Percentiles rank a stretch among this genome's conserved stretches.
Evolutionary conservation across 139 green algal species (phyloP).

Genomic region (Gonium pectorale): DNA sequence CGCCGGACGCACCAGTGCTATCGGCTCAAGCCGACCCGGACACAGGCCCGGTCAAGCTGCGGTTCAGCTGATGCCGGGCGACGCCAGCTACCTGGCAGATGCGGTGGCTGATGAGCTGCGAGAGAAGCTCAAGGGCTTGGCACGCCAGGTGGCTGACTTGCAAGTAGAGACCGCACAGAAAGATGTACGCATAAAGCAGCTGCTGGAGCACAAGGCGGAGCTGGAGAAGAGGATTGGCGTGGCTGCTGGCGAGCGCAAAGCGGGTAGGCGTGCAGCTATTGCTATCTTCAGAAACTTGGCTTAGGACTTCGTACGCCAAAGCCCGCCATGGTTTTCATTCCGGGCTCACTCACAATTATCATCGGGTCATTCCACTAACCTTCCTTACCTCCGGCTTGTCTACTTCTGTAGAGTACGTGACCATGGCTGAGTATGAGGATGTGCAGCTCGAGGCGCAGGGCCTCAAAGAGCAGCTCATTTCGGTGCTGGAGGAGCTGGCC

Average conservation of each 20-base stretch:
- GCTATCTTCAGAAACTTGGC: no score
- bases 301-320: no score
- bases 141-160: conserved; percentile 64
- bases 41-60: no score
- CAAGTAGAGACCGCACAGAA: conserved; percentile 54
- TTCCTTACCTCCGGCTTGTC: no score
- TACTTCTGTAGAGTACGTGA: conserved; percentile 52
- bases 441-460: conserved; percentile 49
- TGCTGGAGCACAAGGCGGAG: conserved; percentile 49
- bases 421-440: conserved; percentile 63
- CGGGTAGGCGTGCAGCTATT: no score
- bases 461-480: conserved; percentile 67
- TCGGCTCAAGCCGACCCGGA: no score
- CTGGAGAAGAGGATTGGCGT: conserved; percentile 55
- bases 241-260: conserved; percentile 43
- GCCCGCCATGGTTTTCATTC: no score
- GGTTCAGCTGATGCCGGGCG: conserved; percentile 36
- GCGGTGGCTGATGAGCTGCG: conserved; percentile 67
- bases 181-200: conserved; percentile 51
- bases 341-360: no score
- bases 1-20: no score
- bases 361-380: no score
- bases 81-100: conserved; percentile 62
- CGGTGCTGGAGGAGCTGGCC: conserved; percentile 63
- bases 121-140: conserved; percentile 54